phyloP scores from a whole-genome alignment of 228 moss, liverwort and hornwort species.

The Sphagnum fallax region DNA sequence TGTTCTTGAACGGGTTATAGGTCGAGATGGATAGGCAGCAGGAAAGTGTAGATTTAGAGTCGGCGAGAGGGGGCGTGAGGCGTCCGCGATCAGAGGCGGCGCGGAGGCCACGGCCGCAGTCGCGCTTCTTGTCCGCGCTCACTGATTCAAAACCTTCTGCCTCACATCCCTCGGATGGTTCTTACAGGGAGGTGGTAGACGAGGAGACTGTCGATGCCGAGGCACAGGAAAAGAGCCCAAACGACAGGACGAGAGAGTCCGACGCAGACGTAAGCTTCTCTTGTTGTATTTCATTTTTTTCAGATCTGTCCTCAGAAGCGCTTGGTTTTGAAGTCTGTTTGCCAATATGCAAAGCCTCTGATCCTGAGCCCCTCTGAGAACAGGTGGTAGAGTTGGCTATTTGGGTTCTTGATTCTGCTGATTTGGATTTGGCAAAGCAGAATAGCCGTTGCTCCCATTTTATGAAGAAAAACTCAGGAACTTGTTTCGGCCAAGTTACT shows the following conservation, averaged over 20 bases:
- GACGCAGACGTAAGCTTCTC: constrained; percentile 18
- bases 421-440: not conserved
- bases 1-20: no score
- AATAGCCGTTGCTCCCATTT: not conserved
- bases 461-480: no score
- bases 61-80: constrained; percentile 40
- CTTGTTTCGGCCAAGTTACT: no score
- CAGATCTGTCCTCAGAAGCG: no score
- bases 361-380: not conserved
- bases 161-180: constrained; percentile 35
- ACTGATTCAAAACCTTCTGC: constrained; percentile 13
- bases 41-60: no score
- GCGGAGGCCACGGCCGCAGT: constrained; percentile 55
- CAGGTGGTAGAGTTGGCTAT: constrained; percentile 1
- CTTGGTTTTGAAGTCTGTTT: no score
- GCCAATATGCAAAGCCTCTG: no score
- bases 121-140: constrained; percentile 17
- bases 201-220: constrained; percentile 13
- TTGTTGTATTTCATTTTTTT: not conserved
- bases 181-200: constrained; percentile 37
- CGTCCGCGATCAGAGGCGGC: constrained; percentile 65
- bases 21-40: no score
- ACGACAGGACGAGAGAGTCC: constrained; percentile 39
- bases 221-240: constrained; percentile 26
- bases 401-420: not conserved